Conservation (phyloP, 2,329 filamentous ascomycete species). For the Penicillium freii region DNA sequence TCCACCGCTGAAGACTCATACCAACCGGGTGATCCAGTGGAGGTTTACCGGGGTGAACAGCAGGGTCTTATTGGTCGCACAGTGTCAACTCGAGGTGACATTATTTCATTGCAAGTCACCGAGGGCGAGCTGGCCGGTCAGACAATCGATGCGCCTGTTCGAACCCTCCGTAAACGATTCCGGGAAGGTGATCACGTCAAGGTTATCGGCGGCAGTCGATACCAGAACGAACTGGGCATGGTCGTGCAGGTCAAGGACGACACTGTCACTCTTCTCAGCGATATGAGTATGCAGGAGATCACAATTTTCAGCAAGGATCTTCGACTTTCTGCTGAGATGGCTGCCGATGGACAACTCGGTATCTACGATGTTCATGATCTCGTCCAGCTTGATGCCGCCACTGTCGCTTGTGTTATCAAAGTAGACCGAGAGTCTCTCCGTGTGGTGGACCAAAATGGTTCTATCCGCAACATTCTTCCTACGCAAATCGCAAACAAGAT, state of each 20-base stretch:
- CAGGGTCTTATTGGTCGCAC: constrained; percentile 85
- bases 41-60: constrained; percentile 94
- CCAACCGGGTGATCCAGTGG: constrained; percentile 89
- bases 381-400: constrained; percentile 88
- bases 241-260: constrained; percentile 92
- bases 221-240: constrained; percentile 93
- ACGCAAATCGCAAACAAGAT: constrained; percentile 91
- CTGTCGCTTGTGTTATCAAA: constrained; percentile 90
- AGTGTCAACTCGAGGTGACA: constrained; percentile 82
- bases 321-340: constrained; percentile 87
- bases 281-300: constrained; percentile 89
- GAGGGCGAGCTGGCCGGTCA: constrained; percentile 80
- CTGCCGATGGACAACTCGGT: constrained; percentile 75
- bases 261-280: constrained; percentile 85
- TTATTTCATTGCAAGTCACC: constrained; percentile 81
- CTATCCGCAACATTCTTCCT: constrained; percentile 76
- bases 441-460: constrained; percentile 86
- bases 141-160: constrained; percentile 86
- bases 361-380: constrained; percentile 91
- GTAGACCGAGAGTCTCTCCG: constrained; percentile 90
- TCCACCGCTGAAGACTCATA: constrained; percentile 79
- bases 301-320: constrained; percentile 98
- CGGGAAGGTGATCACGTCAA: constrained; percentile 95
- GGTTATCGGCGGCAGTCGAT: constrained; percentile 93
- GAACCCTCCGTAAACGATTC: constrained; percentile 90